Base-by-base conservation (phyloP, 805 yeast genomes). In the Priceomyces melissophilus region DNA sequence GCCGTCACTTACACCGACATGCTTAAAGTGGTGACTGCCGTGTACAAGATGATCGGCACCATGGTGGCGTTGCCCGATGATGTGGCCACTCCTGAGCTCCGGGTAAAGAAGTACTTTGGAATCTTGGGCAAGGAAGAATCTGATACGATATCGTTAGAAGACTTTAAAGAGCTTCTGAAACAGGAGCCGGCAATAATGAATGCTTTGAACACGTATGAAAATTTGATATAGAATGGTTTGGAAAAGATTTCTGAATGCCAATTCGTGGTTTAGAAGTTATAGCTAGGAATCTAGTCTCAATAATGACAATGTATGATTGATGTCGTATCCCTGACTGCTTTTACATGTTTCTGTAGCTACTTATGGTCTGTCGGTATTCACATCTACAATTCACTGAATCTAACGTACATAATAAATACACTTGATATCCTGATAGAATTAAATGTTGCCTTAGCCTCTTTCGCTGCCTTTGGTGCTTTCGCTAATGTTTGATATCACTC, bases 41-140 rank as follows among this genome's bases (percentile, higher is more conserved):
- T 91, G 27, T 91, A 93, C 62, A 86, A 85, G 61, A 90, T 93
- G 98, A 84, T 91, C 44, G 99, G 98, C 1, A 77, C 90, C 1
- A 88, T 90, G 91, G 96, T 90, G 43, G 81, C 81, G 46, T 71
- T 89, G 39, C 86, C 87, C 13, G 91, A 82, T 15, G 96, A 90
- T 57, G 98, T 90, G 53, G 78, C 81, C 34, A 89, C 98, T 0
- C 98, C 99, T 0, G 96, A 90, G 54, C 69, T 81, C 48, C 75
- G 98, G 46, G 88, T 87, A 1, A 76, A 79, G 39, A 91, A 89
- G 69, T 81, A 91, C 32, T 91, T 95, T 65, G 71, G 63, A 30
- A 63, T 79, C 38, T 74, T 88, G 77, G 87, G 82, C 48, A 84
- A 87, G 57, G 66, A 73, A 37, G 80, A 84, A 49, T 82, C 80